Conservation (phyloP, 1,284 basidiomycete genomes). For the Taiwanofungus camphoratus region DNA sequence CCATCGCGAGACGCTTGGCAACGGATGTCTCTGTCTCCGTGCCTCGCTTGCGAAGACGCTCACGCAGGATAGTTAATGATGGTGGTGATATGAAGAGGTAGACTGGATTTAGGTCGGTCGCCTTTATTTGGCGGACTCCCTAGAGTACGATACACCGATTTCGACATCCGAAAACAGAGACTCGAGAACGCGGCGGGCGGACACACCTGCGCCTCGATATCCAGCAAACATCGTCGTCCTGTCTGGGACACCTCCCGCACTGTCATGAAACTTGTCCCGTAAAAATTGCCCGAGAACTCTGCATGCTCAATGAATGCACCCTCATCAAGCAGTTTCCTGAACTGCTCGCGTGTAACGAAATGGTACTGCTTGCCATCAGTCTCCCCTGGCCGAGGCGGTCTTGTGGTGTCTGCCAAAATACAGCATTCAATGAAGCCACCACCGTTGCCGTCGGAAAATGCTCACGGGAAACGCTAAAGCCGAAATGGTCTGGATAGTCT, state of each 20-base stretch:
- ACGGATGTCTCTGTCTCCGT: slow-evolving; percentile 82
- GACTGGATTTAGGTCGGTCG: slow-evolving; percentile 72
- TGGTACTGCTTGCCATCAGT: slow-evolving; percentile 77
- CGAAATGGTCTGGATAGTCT: slow-evolving; percentile 82
- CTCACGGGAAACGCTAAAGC: slow-evolving; percentile 93
- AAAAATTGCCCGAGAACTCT: slow-evolving; percentile 88
- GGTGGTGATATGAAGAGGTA: slow-evolving; percentile 96
- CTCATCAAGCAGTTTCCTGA: slow-evolving; percentile 56
- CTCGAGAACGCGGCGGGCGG: slow-evolving; percentile 1
- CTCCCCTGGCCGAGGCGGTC: slow-evolving; percentile 82
- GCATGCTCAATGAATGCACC: slow-evolving; percentile 75
- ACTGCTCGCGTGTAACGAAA: slow-evolving; percentile 57
- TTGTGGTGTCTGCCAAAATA: slow-evolving; percentile 77
- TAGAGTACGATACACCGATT: slow-evolving; percentile 29
- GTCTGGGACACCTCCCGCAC: slow-evolving; percentile 50
- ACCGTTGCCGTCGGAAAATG: slow-evolving; percentile 13
- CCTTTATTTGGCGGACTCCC: slow-evolving; percentile 83
- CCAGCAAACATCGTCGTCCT: slow-evolving; percentile 83
- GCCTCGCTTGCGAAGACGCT: slow-evolving; percentile 73
- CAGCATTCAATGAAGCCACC: slow-evolving; percentile 13
- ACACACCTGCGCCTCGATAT: slow-evolving; percentile 92
- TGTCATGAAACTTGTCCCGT: slow-evolving; percentile 84
- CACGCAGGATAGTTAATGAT: slow-evolving; percentile 57
- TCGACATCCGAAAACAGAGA: slow-evolving; percentile 13
- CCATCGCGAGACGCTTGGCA: slow-evolving; percentile 73